phyloP scores from a whole-genome alignment of 768 basidiomycete genomes.

The Hortiboletus campestris region DNA sequence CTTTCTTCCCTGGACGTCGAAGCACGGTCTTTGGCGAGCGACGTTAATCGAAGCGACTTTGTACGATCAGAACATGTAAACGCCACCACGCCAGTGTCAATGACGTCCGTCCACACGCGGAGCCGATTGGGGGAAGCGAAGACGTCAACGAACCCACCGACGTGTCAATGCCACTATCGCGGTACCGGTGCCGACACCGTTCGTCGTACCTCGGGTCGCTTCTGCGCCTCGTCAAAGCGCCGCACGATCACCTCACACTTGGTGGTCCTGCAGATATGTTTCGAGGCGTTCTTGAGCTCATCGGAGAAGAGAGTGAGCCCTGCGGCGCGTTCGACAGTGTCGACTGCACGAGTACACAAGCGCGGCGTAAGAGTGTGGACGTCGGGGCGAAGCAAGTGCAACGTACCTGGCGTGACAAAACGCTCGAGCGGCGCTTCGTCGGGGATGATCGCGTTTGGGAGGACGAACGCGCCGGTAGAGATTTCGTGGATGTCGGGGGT shows the following conservation, averaged over 20 bases:
- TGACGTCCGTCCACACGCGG: not conserved
- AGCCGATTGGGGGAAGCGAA: not conserved
- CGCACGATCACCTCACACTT: conserved; percentile 88
- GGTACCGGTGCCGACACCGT: conserved; percentile 45
- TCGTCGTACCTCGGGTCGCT: conserved; percentile 53
- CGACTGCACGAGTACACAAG: conserved; percentile 64
- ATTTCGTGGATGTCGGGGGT: conserved; percentile 72
- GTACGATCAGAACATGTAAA: not conserved
- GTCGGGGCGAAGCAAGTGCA: not conserved
- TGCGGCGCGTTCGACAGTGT: conserved; percentile 86
- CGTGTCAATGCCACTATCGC: not conserved
- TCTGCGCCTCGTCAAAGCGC: conserved; percentile 88
- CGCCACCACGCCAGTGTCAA: too few species aligned
- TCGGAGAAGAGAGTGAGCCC: conserved; percentile 88
- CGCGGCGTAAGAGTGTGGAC: not conserved
- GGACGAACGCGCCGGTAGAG: conserved; percentile 89
- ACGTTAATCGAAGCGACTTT: not conserved
- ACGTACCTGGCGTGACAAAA: conserved; percentile 77
- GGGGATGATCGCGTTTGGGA: conserved; percentile 91
- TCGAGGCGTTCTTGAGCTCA: conserved; percentile 66
- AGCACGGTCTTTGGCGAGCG: not conserved
- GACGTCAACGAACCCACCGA: conserved; percentile 1
- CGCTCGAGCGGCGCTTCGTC: conserved; percentile 77
- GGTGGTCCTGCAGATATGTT: conserved; percentile 84
- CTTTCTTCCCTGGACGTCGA: not conserved